A percentile compares a stretch with the other conserved stretches of the same genome.
These are phyloP conservation scores for Canavalia gladiata DNA, from an alignment of 306 rosid genomes.

Conservation along the genomic window DNA sequence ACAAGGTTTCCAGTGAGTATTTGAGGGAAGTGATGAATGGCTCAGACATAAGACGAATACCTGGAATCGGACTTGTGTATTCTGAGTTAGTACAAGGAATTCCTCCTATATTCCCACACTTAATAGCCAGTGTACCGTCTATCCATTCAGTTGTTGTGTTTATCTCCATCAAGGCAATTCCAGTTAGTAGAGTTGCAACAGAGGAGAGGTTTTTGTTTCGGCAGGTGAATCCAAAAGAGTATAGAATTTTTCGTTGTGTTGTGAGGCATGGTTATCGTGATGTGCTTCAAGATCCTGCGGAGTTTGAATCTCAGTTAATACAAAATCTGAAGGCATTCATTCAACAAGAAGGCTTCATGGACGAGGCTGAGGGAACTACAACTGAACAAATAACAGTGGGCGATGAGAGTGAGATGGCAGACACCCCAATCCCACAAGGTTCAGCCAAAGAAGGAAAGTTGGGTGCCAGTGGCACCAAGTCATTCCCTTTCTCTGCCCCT, in stretches of 20 bases:
- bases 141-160: constrained; percentile 76
- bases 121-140: constrained; percentile 66
- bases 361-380: constrained; percentile 42
- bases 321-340: constrained; percentile 67
- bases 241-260: constrained; percentile 73
- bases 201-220: constrained; percentile 82
- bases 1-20: background rate
- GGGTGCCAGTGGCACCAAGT: background rate
- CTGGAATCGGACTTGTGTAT: constrained; percentile 75
- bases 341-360: constrained; percentile 50
- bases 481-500: constrained; percentile 32
- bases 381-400: constrained; percentile 18
- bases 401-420: background rate
- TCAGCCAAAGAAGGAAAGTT: background rate
- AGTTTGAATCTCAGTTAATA: constrained; percentile 69
- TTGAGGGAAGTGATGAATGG: background rate
- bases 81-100: constrained; percentile 88
- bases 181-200: constrained; percentile 60
- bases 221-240: constrained; percentile 70
- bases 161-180: constrained; percentile 79
- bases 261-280: constrained; percentile 89
- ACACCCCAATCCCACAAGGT: background rate
- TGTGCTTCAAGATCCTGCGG: constrained; percentile 47
- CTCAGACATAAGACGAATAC: constrained; percentile 61
- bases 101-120: constrained; percentile 83